Percentiles rank a stretch among this genome's conserved stretches.
Conservation (phyloP, 139 green algal genomes). For the Ettlia oleoabundans region DNA sequence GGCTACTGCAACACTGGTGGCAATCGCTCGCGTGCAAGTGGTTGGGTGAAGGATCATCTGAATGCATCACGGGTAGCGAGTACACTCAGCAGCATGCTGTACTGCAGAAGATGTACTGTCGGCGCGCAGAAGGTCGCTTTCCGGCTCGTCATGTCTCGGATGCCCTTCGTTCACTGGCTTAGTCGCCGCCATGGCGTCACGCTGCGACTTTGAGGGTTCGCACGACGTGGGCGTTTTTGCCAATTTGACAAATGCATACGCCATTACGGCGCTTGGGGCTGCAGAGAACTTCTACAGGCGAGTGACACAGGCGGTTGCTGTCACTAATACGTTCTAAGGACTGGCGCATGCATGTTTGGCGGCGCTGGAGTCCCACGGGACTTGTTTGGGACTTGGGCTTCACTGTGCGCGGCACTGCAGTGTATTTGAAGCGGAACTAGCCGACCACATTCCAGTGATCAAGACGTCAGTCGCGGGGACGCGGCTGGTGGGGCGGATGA, state of each 20-base stretch:
- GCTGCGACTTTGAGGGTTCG: constrained; percentile 94
- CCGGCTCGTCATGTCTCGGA: no score
- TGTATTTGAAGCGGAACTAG: constrained; percentile 96
- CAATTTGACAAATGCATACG: constrained; percentile 97
- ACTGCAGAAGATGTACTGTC: no score
- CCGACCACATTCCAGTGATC: constrained; percentile 97
- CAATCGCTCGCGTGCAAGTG: no score
- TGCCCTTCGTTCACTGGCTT: neutral
- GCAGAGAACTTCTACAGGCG: constrained; percentile 98
- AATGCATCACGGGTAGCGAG: no score
- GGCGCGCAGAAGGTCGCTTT: no score
- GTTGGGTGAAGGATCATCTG: no score
- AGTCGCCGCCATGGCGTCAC: constrained; percentile 66
- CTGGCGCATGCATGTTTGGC: no score
- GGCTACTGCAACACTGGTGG: neutral
- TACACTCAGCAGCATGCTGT: no score
- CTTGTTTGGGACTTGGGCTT: neutral
- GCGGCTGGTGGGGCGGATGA: constrained; percentile 93
- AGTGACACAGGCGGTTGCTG: neutral
- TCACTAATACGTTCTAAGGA: neutral
- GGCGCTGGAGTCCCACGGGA: neutral
- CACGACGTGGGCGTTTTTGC: constrained; percentile 98
- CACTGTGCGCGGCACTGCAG: constrained; percentile 48
- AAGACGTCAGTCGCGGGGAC: constrained; percentile 94
- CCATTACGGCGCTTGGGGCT: constrained; percentile 86